Evolutionary conservation across 257 asterid species (phyloP).

Genomic region (Petunia axillaris): DNA sequence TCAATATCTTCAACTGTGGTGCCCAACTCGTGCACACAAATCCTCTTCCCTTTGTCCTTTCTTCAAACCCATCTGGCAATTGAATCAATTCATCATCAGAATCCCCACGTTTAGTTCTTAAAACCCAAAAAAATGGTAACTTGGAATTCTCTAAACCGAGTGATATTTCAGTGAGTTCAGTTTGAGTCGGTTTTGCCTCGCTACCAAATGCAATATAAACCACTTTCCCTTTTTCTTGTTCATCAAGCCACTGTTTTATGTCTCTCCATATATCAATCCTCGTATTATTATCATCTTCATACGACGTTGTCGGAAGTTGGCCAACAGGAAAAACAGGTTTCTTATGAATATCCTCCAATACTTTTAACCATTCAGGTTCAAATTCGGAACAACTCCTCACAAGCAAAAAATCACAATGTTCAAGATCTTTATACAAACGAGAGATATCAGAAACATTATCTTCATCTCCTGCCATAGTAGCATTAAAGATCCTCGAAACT

Average conservation of each 20-base stretch:
- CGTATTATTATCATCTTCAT: not conserved
- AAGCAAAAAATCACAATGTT: not conserved
- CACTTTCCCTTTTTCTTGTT: not conserved
- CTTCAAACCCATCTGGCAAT: conserved; percentile 36
- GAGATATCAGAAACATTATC: conserved; percentile 22
- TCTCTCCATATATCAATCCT: rapidly evolving
- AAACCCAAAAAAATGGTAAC: too few relatives aligned
- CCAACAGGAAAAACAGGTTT: not conserved
- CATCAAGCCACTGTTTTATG: not conserved
- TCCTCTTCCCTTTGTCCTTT: conserved; percentile 37
- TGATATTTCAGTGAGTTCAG: too few relatives aligned
- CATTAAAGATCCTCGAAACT: conserved; percentile 22
- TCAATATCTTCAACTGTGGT: conserved; percentile 36
- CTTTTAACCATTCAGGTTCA: conserved; percentile 5
- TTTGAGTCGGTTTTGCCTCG: too few relatives aligned
- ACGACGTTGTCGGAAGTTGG: not conserved
- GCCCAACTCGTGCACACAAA: conserved; percentile 37
- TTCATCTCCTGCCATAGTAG: conserved; percentile 1
- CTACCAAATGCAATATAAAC: not conserved
- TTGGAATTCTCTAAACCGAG: too few relatives aligned
- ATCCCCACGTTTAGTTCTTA: too few relatives aligned
- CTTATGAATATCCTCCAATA: not conserved
- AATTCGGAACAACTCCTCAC: conserved; percentile 27
- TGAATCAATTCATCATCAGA: not conserved
- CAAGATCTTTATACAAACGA: not conserved